A percentile compares a stretch with the other conserved stretches of the same genome.
Conservation (phyloP, 1,139 yeast species). For the Yamadazyma sp. region DNA sequence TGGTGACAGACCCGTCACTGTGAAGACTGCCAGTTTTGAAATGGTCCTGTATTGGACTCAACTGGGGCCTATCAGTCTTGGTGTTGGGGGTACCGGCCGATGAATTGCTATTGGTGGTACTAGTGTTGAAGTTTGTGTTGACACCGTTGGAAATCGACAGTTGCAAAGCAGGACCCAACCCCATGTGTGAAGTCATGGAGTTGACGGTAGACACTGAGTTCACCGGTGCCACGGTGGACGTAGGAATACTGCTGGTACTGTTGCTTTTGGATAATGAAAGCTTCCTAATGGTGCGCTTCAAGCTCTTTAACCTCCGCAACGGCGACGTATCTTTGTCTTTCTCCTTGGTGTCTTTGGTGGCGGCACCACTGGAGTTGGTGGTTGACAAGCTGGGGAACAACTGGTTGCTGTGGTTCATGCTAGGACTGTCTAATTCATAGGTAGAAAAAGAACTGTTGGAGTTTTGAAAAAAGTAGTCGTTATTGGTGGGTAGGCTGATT, state of each 20-base stretch:
- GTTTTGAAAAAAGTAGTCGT: conserved; percentile 15
- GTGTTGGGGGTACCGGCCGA: background rate
- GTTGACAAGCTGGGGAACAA: conserved; percentile 22
- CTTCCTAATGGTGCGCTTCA: conserved; percentile 20
- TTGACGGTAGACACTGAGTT: background rate
- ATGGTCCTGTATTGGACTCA: conserved; percentile 24
- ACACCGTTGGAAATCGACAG: background rate
- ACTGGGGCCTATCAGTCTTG: conserved; percentile 19
- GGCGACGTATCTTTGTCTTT: conserved; percentile 25
- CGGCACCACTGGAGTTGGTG: conserved; percentile 11
- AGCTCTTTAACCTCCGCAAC: conserved; percentile 37
- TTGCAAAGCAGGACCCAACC: conserved; percentile 3
- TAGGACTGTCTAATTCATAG: conserved; percentile 33
- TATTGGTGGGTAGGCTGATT: conserved; percentile 5
- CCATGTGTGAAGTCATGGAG: background rate
- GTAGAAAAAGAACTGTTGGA: conserved; percentile 22
- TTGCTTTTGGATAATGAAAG: conserved; percentile 17
- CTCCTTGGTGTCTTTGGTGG: conserved; percentile 2
- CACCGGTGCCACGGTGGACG: background rate
- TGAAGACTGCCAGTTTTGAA: conserved; percentile 19
- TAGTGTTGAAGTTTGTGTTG: too few species aligned
- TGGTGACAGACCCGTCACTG: conserved; percentile 15
- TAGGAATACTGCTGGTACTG: background rate
- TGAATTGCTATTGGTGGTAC: background rate
- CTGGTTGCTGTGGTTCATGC: conserved; percentile 19